phyloP scores from a whole-genome alignment of 2,329 filamentous ascomycete species.

The Hymenoscyphus infarciens region DNA sequence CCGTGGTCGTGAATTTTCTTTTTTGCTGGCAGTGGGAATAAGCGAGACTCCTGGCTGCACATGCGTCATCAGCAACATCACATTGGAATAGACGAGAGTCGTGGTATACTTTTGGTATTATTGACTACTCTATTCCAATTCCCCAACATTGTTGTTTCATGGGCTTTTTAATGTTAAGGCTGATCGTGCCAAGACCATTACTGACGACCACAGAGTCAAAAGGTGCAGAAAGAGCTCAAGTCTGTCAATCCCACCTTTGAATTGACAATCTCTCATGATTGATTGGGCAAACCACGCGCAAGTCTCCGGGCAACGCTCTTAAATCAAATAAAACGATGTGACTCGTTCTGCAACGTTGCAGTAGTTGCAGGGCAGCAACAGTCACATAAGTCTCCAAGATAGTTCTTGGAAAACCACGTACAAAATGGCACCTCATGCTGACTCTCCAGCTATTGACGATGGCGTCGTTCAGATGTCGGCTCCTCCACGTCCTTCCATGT shows the following conservation, averaged over 20 bases:
- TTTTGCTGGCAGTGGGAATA: too few species aligned
- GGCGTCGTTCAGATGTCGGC: constrained; percentile 26
- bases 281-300: not conserved
- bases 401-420: not conserved
- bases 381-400: not conserved
- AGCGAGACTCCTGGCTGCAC: too few species aligned
- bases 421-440: constrained; percentile 32
- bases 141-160: not conserved
- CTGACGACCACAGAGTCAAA: not conserved
- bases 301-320: not conserved
- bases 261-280: not conserved
- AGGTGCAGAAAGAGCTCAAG: not conserved
- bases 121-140: not conserved
- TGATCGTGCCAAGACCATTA: not conserved
- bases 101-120: not conserved
- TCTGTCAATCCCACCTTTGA: not conserved
- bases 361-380: not conserved
- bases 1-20: too few species aligned
- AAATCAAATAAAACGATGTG: constrained; percentile 18
- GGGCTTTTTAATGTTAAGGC: not conserved
- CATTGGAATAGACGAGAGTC: too few species aligned
- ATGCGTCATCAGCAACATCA: too few species aligned
- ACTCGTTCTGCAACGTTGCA: constrained; percentile 24
- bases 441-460: constrained; percentile 17
- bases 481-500: constrained; percentile 30